Evolutionary conservation across 192 early-diverging fungal genomes (phyloP), one percentile per base, ranked within the genome.

Genomic region (Entomortierella parvispora): DNA sequence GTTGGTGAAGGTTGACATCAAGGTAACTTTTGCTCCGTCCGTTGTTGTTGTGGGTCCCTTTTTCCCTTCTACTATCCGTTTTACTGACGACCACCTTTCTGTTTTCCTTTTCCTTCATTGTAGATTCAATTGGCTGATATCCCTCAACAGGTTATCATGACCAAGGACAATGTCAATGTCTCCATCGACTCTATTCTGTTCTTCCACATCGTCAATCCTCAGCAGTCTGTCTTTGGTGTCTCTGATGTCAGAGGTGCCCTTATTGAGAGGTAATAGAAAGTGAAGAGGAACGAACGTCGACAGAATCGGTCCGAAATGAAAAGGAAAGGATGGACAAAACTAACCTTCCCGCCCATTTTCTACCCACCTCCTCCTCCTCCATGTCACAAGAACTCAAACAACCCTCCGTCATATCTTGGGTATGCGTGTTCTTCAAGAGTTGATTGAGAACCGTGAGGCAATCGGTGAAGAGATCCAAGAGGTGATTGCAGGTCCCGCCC

Each of bases 151-250:
- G 76, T 84, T 9, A 91, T 97, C 60, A 92, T 95, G 81, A 95
- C 93, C 67, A 92, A 95, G 66, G 92, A 95, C 82, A 95, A 94
- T 70, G 91, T 94, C 40, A 88, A 82, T 28, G 87, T 95, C 29
- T 74, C 72, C 4, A 95, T 98, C 58, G 95, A 96, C 75, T 88
- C 90, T 10, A 94, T 97, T 0, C 80, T 97, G 1, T 96, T 92
- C 65, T 97, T 93, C 93, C 87, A 94, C 53, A 72, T 92, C 45
- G 80, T 87, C 22, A 92, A 94, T 58, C 93, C 93, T 7, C 96
- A 92, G 44, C 84, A 92, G 61, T 88, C 93, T 8, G 83, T 84
- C 18, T 98, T 90, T 81, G 88, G 92, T 17, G 93, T 97, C 10
- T 83, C 84, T n/a, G 81, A 95, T 69, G 93, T 97, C n/a, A 69